Percentiles rank a stretch among this genome's conserved stretches.
Evolutionary conservation across 345 rosid species (phyloP).

Genomic region (Ailanthus altissimus): DNA sequence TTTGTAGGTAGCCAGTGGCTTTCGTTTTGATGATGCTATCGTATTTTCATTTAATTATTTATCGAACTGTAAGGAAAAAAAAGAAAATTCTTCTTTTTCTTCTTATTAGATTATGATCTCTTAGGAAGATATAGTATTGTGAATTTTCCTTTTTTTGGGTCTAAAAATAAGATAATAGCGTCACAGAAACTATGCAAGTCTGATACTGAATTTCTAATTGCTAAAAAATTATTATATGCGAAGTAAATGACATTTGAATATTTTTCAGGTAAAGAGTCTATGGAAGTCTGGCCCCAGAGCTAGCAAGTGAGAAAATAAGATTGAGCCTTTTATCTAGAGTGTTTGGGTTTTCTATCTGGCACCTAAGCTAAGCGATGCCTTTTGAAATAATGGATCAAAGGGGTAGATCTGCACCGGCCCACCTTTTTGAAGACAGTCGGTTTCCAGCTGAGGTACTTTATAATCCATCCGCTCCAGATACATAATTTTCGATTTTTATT

Average conservation of each 20-base stretch:
- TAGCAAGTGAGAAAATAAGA: slow-evolving; percentile 21
- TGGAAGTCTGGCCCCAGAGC: slow-evolving; percentile 26
- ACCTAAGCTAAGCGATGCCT: slow-evolving; percentile 48
- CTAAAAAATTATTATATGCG: slow-evolving; percentile 5
- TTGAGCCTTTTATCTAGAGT: slow-evolving; percentile 21
- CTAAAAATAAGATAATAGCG: neutral
- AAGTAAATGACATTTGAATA: slow-evolving; percentile 20
- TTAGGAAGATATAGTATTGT: neutral
- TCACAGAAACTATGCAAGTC: neutral
- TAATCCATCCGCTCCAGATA: neutral
- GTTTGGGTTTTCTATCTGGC: slow-evolving; percentile 26
- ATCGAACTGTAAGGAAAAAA: slow-evolving; percentile 2
- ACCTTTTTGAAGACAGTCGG: slow-evolving; percentile 44
- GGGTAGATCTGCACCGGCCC: slow-evolving; percentile 47
- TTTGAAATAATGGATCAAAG: slow-evolving; percentile 66
- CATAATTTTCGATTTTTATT: slow-evolving; percentile 5
- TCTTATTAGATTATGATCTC: slow-evolving; percentile 9
- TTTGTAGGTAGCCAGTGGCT: slow-evolving; percentile 39
- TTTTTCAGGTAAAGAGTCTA: slow-evolving; percentile 34
- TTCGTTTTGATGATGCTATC: slow-evolving; percentile 26
- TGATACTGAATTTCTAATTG: neutral
- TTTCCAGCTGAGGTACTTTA: slow-evolving; percentile 53
- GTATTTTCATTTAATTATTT: neutral
- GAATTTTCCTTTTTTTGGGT: too few species aligned
- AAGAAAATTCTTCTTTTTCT: neutral